Base-by-base conservation (phyloP, 129 eudicot genomes). In the Lactuca saligna region DNA sequence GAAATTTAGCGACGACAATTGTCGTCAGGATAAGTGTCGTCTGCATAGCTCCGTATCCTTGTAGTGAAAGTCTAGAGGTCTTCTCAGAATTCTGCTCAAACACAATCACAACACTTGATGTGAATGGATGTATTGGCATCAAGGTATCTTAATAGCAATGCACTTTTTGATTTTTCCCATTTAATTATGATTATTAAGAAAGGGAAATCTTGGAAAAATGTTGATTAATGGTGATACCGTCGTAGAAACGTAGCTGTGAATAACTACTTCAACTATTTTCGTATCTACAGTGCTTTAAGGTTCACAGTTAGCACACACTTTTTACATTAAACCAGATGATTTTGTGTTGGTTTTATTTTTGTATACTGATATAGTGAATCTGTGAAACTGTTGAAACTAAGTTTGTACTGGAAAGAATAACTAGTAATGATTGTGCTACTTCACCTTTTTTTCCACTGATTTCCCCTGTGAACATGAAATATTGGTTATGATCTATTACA, bases 91-190 rank as follows among this genome's bases (percentile, higher is more conserved):
- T 34, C 65, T 87, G 95, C 78, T 79, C 92, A 41, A 80, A 73
- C 39, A 82, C 92, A 70, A 33, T 93, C 25, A 84, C 91, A 64
- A 93, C 98, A 37, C 92, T 93, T 25, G 97, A 93, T 71, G 98
- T 93, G 68, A 93, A 93, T 77, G 98, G 98, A 69, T 93, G 97
- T 72, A 74, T 80, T 37, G 94, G 94, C 81, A 89, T 93, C 56
- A 86, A 93, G 98, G 98, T 86, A 72, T 39, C 69, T 59, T 29
- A 39, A 39, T 39, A 39, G 44, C 10, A 39, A 39, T 7, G 8
- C 4, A 39, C 44, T 39, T 39, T 39, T 7, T 35, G 6, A 35
- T 35, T 35, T 4, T 2, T 35, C 6, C 38, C 29, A 25, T 25
- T 25, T 25, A 25, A 25, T 25, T 25, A 25, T 25, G 29, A 25